A percentile compares a stretch with the other conserved stretches of the same genome.
Evolutionary conservation across 768 basidiomycete species (phyloP).

Genomic region (Termitomyces titanicus): DNA sequence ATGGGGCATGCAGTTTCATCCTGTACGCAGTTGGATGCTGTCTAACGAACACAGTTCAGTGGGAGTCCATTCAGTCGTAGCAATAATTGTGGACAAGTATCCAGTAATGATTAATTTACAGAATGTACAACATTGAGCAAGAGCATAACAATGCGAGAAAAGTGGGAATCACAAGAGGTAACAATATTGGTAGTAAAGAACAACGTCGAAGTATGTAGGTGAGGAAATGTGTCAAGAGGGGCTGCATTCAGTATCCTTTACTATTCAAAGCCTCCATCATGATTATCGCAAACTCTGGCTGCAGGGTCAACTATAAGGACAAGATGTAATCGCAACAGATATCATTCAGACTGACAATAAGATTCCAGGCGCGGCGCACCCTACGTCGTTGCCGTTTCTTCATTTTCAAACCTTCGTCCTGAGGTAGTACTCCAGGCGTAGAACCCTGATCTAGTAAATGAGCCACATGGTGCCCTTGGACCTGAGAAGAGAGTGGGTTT

Average conservation of each 20-base stretch:
- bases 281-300: not conserved
- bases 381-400: not conserved
- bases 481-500: not conserved
- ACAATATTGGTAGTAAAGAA: not conserved
- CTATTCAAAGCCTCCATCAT: not conserved
- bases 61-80: no score
- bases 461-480: slow-evolving; percentile 18
- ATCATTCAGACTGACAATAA: not conserved
- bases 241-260: not conserved
- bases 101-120: no score
- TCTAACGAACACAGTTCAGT: no score
- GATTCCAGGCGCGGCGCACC: not conserved
- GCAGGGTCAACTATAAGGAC: not conserved
- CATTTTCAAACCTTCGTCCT: not conserved
- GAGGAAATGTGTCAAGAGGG: not conserved
- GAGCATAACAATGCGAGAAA: no score
- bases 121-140: no score
- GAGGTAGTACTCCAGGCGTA: not conserved
- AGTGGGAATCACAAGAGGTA: not conserved
- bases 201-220: not conserved
- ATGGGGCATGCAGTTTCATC: no score
- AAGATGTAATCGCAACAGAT: not conserved
- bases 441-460: slow-evolving; percentile 29
- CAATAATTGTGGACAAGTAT: no score
- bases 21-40: no score